phyloP scores from a whole-genome alignment of 192 early-diverging fungal genomes.

The Lobosporangium transversale region DNA sequence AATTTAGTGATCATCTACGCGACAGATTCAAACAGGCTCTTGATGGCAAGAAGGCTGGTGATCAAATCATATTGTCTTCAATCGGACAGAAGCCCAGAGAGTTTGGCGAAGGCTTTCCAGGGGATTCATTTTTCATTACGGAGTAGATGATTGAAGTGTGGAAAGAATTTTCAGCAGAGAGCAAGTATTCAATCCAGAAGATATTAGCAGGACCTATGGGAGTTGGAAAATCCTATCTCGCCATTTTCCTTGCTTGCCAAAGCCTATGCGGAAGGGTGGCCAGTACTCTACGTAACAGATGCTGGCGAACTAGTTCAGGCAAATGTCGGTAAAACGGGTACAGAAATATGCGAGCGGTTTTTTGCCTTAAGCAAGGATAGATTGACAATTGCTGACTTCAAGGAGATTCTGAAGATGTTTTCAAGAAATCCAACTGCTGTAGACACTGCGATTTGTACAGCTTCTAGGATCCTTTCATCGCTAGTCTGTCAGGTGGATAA shows the following conservation, averaged over 20 bases:
- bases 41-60: background rate
- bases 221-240: conserved; percentile 29
- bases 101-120: background rate
- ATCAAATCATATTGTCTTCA: background rate
- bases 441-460: background rate
- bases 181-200: conserved; percentile 5
- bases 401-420: background rate
- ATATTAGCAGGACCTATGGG: conserved; percentile 24
- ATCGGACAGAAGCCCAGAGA: background rate
- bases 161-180: conserved; percentile 1
- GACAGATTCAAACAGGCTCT: background rate
- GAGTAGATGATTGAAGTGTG: background rate
- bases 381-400: background rate
- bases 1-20: too few species aligned
- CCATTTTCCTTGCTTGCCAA: conserved; percentile 17
- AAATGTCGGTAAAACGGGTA: background rate
- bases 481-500: background rate
- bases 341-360: background rate
- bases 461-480: background rate
- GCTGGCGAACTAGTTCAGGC: background rate
- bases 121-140: conserved; percentile 2
- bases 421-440: too few species aligned
- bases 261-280: conserved; percentile 23
- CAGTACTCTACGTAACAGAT: background rate
- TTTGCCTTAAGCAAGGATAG: conserved; percentile 5